A percentile compares a stretch with the other conserved stretches of the same genome.
phyloP scores from a whole-genome alignment of 164 flowering plant genomes.

The Saururus chinensis region DNA sequence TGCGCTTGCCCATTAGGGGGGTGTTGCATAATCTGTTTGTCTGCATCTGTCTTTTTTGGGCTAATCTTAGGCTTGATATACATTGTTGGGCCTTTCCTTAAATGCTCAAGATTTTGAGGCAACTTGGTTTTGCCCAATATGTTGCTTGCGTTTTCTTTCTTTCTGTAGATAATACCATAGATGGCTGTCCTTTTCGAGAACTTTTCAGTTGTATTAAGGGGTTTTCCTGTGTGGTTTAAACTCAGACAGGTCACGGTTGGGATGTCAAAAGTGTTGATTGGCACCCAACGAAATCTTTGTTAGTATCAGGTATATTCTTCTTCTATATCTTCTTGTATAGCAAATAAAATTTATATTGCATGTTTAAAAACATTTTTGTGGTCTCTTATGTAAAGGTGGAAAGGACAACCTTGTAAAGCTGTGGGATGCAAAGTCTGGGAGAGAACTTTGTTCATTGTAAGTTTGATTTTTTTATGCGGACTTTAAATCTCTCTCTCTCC shows the following conservation, averaged over 20 bases:
- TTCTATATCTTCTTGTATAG: neutral
- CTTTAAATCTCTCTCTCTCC: neutral
- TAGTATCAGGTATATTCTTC: slow-evolving; percentile 67
- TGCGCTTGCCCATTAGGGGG: too few relatives aligned
- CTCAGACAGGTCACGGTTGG: slow-evolving; percentile 99
- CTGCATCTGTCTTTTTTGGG: too few relatives aligned
- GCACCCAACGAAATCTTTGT: slow-evolving; percentile 96
- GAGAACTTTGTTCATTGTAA: slow-evolving; percentile 90
- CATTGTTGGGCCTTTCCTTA: too few relatives aligned
- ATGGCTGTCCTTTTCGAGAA: too few relatives aligned
- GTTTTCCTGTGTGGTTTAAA: slow-evolving; percentile 38
- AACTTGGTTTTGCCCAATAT: too few relatives aligned
- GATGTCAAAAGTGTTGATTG: slow-evolving; percentile 99
- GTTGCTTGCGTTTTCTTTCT: too few relatives aligned
- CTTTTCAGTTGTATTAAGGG: slow-evolving; percentile 34
- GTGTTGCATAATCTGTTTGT: too few relatives aligned
- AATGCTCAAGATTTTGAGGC: too few relatives aligned
- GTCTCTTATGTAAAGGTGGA: slow-evolving; percentile 48
- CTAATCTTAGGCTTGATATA: too few relatives aligned
- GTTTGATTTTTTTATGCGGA: slow-evolving; percentile 14
- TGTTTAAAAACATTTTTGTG: neutral
- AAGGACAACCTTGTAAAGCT: slow-evolving; percentile 97
- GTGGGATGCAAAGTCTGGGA: slow-evolving; percentile 96
- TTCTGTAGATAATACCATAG: neutral
- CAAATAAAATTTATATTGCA: neutral